Evolutionary conservation across 1,139 yeast genomes (phyloP), one percentile per base, ranked within the genome.

Genomic region (Yamadazyma triangularis): DNA sequence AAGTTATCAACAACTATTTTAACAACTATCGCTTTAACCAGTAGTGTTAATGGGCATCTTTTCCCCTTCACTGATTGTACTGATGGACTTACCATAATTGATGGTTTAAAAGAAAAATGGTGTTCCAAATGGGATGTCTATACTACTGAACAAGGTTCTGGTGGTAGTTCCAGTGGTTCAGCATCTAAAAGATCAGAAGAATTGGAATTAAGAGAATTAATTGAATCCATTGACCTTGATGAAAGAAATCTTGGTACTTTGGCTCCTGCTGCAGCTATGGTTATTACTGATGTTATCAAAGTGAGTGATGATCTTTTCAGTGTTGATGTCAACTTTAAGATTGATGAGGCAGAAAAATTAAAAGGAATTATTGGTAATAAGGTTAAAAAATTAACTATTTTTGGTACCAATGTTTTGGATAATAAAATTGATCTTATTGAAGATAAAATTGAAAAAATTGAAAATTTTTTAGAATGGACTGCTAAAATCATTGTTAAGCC

Each of bases 211-310:
- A n/a, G n/a, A n/a, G n/a, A n/a, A n/a, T n/a, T n/a, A n/a, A n/a
- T n/a, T n/a, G n/a, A n/a, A n/a, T n/a, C n/a, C n/a, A n/a, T n/a
- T n/a, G n/a, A n/a, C n/a, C n/a, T n/a, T n/a, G n/a, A n/a, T n/a
- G n/a, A n/a, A n/a, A n/a, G n/a, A n/a, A n/a, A n/a, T n/a, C n/a
- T n/a, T n/a, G n/a, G n/a, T n/a, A n/a, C n/a, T n/a, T n/a, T n/a
- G n/a, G n/a, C n/a, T n/a, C 56, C 57, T 14, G 39, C 43, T 35
- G 57, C 55, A 29, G 55, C 51, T 15, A 35, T 51, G 30, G 53
- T 43, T 8, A 42, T 53, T 14, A 44, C 55, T 27, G 47, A 46
- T 27, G 54, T 47, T 15, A 41, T 38, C 25, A 41, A 35, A 26
- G 40, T 44, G 15, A 48, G 30, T 15, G 45, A 44, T 13, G 56